Conservation (phyloP, 2,329 filamentous ascomycete genomes). For the Cercospora zeina region DNA sequence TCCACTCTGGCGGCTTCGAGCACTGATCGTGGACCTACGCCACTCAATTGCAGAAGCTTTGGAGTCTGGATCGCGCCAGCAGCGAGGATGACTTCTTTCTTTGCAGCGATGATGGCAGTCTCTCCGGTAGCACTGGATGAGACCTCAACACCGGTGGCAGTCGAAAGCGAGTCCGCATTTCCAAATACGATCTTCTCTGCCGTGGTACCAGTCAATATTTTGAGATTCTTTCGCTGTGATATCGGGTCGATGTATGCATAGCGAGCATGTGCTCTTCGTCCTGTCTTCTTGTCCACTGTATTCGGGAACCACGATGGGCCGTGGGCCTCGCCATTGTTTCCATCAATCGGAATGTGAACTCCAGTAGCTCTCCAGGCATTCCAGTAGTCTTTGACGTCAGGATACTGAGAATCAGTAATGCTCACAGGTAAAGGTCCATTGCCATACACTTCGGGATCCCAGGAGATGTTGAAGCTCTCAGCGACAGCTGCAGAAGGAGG, state of each 20-base stretch:
- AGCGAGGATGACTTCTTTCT: slow-evolving; percentile 58
- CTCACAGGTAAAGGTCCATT: slow-evolving; percentile 6
- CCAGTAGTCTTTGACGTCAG: slow-evolving; percentile 1
- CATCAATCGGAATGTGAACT: slow-evolving; percentile 2
- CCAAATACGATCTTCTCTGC: slow-evolving; percentile 6
- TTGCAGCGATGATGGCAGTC: slow-evolving; percentile 38
- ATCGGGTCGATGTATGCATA: slow-evolving; percentile 38
- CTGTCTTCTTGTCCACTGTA: slow-evolving; percentile 3
- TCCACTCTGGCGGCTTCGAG: slow-evolving; percentile 21
- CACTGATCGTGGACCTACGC: slow-evolving; percentile 50
- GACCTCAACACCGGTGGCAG: slow-evolving; percentile 46
- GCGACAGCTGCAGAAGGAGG: slow-evolving; percentile 22
- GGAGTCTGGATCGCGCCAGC: slow-evolving; percentile 60
- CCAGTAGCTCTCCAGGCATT: not conserved
- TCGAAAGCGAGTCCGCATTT: slow-evolving; percentile 22
- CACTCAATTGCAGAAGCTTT: slow-evolving; percentile 61
- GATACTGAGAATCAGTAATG: not conserved
- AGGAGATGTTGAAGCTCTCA: slow-evolving; percentile 27
- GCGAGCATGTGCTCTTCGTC: slow-evolving; percentile 3
- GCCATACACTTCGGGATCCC: slow-evolving; percentile 19
- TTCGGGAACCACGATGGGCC: slow-evolving; percentile 7
- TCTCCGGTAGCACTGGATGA: slow-evolving; percentile 39
- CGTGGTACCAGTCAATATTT: slow-evolving; percentile 20
- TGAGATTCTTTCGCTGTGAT: slow-evolving; percentile 37
- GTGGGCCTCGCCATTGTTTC: slow-evolving; percentile 9